Base-by-base conservation (phyloP, 129 eudicot species). In the Flaveria linearis region DNA sequence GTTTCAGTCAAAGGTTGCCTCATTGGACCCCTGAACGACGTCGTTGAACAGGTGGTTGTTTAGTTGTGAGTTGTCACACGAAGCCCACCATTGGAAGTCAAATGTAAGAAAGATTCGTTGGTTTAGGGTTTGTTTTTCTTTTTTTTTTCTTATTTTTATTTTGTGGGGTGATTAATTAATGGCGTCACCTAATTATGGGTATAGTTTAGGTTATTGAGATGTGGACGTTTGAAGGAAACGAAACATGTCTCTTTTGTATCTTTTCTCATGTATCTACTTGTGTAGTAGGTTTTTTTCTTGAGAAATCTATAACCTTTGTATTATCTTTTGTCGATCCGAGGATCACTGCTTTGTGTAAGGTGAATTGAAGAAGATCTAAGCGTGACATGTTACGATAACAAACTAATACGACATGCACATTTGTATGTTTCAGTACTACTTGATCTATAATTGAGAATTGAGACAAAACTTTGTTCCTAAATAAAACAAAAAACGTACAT, bases 21-120 rank as follows among this genome's bases (percentile, higher is more conserved):
- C 89, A 71, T 23, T 93, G 92, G 92, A 87, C 91, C 5, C 96
- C 98, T 0, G 96, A 90, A 77, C 86, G 96, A 77, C 95, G 98
- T 56, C 91, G 87, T 80, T 80, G 80, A 80, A 80, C 84, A 80
- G 84, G 79, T 89, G 84, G 75, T 50, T 74, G 78, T 62, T 45
- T 77, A 65, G 65, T 67, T 81, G 78, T 45, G 72, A 65, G 65
- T 67, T 81, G 78, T 65, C 79, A 69, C 76, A 53, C 71, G 33
- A 26, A 84, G 52, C 81, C 81, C 79, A 72, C 72, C 69, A 62
- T 65, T 76, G 15, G 23, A 80, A 82, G 87, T 84, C 86, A 78
- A 80, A 87, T 73, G 86, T 64, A 72, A 75, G 74, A 73, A 78
- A 82, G 84, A 84, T 82, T 82, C 84, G 78, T 69, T 63, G 9